Base-by-base conservation (phyloP, 495 filamentous ascomycete genomes). In the Lentithecium fluviatile region DNA sequence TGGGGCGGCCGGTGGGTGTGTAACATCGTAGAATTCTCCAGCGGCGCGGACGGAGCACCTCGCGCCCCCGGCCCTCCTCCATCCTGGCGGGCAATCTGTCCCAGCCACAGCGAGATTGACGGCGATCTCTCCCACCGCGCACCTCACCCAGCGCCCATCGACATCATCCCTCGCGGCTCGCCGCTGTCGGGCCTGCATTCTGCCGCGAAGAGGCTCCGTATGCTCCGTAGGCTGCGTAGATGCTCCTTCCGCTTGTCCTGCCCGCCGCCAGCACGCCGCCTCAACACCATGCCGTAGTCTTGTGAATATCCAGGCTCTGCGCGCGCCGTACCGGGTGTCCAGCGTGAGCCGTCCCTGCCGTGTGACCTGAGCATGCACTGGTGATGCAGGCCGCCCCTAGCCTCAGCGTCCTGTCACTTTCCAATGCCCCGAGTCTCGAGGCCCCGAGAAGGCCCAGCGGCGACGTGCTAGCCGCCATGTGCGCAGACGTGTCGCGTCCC, bases 1-100 rank as follows among this genome's bases (percentile, higher is more conserved):
- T 67, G 24, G 42, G 23, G 51, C 23, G 11, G 19, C 23, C 53
- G 15, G 49, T 53, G 46, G 26, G 37, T 19, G 64, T 62, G 58
- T 55, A 55, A 62, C 52, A 51, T 63, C 53, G 64, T 59, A 67
- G 64, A 63, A 67, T 55, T 56, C 38, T 48, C 55, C 59, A 43
- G 36, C 7, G 60, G 47, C 37, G 48, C 47, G 23, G 45, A 17
- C n/a, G 42, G 38, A 25, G 21, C 40, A 19, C 29, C 20, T 29
- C 20, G 34, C 20, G 45, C 49, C n/a, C 23, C 48, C 8, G 20
- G 7, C 25, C n/a, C n/a, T n/a, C 46, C 38, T 2, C 11, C 19
- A 24, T 6, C 59, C 51, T 46, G 47, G 49, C 56, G 25, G 43
- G 38, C 26, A 53, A 49, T 54, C 50, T 15, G 29, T 56, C 56